A percentile compares a stretch with the other conserved stretches of the same genome.
phyloP scores from a whole-genome alignment of 345 rosid genomes.

The Populus ilicifolia region DNA sequence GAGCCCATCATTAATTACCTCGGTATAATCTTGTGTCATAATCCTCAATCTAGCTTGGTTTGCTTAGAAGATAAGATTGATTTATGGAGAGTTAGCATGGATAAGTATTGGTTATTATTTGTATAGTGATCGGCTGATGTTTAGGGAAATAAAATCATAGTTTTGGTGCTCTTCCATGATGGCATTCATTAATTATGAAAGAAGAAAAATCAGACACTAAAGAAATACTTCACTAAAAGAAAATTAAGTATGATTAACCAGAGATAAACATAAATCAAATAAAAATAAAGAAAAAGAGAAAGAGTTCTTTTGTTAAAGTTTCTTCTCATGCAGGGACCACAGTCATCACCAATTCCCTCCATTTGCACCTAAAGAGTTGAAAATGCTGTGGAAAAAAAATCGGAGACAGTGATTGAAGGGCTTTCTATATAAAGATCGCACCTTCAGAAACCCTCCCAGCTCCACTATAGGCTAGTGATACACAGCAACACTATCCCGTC shows the following conservation, averaged over 20 bases:
- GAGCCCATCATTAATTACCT: neutral
- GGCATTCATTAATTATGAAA: neutral
- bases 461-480: neutral
- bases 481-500: neutral
- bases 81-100: neutral
- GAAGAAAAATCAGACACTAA: neutral
- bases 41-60: constrained; percentile 1
- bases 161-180: neutral
- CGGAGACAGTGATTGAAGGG: neutral
- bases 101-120: neutral
- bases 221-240: neutral
- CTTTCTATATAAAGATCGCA: constrained; percentile 27
- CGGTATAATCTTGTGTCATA: neutral
- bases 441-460: constrained; percentile 10
- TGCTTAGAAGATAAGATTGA: constrained; percentile 4
- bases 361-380: constrained; percentile 25
- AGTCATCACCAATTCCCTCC: constrained; percentile 20
- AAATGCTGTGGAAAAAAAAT: neutral
- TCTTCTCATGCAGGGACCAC: constrained; percentile 18
- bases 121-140: neutral
- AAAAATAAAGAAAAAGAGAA: constrained; percentile 2
- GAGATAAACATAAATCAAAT: neutral
- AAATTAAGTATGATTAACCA: constrained; percentile 10
- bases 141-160: neutral
- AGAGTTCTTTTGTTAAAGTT: constrained; percentile 8